phyloP scores from a whole-genome alignment of 345 rosid species.

The Eutrema japonicum region DNA sequence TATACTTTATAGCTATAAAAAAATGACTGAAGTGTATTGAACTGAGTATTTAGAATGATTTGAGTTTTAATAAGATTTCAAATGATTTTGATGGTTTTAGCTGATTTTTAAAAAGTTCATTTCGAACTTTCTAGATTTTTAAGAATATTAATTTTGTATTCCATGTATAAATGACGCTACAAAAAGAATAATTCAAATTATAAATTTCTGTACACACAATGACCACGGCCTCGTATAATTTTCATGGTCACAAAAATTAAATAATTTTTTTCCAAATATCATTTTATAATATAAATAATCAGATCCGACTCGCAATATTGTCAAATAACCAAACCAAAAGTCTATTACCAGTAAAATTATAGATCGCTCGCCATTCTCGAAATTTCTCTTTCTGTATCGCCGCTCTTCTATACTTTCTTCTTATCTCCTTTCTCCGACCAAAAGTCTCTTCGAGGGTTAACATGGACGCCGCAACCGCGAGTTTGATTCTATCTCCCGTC shows the following conservation, averaged over 20 bases:
- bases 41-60: too few relatives aligned
- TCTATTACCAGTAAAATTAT: conserved; percentile 19
- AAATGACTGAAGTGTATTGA: too few relatives aligned
- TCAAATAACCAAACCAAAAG: conserved; percentile 30
- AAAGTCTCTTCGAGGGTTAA: conserved; percentile 5
- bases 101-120: too few relatives aligned
- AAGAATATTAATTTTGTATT: background rate
- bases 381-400: background rate
- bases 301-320: background rate
- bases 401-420: conserved; percentile 14
- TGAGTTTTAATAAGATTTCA: too few relatives aligned
- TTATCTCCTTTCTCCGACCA: conserved; percentile 32
- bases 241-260: conserved; percentile 23
- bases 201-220: background rate
- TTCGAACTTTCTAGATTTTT: background rate
- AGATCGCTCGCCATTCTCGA: conserved; percentile 19
- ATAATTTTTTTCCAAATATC: background rate
- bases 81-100: too few relatives aligned
- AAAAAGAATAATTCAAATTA: conserved; percentile 21
- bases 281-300: conserved; percentile 33
- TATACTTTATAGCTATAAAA: background rate
- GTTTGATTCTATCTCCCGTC: conserved; percentile 47
- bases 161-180: background rate
- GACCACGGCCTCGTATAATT: conserved; percentile 30
- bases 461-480: conserved; percentile 58